Evolutionary conservation across 2,329 filamentous ascomycete species (phyloP), one percentile per base, ranked within the genome.

Genomic region (Cryphonectria japonica): DNA sequence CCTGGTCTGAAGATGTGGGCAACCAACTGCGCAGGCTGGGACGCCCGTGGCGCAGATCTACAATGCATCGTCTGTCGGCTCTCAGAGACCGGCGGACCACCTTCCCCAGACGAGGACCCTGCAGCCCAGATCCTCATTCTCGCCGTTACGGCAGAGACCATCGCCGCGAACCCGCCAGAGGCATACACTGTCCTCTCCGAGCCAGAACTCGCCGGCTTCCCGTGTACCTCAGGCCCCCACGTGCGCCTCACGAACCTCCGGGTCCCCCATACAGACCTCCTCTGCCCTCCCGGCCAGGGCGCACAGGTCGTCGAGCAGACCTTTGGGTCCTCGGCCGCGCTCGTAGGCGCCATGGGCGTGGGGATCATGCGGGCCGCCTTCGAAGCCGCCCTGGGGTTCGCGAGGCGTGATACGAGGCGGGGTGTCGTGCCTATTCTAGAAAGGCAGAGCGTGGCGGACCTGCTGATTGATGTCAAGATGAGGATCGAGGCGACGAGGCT

Each of bases 271-370:
- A 78, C 80, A 66, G 85, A 87, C 65, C 76, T 87, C 0, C 82
- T 88, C 11, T 83, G 80, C 26, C 73, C 78, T 2, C 83, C 83
- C 0, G 84, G 83, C 2, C 75, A 79, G 41, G 86, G 82, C 2
- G 82, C 82, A 0, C 74, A 79, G 14, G 72, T 87, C 3, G 81
- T 85, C 0, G 81, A 81, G 22, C 74, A 76, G 29, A 79, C 82
- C 0, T 86, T 88, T 68, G 83, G 83, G 4, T 69, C 73, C 16
- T 79, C 75, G 29, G 86, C 85, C 1, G 82, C 83, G 1, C 78
- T 89, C 0, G 86, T 88, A 0, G 86, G 85, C 1, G 86, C 86
- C 2, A 88, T 89, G 83, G 80, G 80, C 13, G 84, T 86, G 0
- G 85, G 85, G 2, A 78, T 88, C 57, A 86, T 87, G 85, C 82